phyloP scores from a whole-genome alignment of 73 alveolate species.

The Paramecium primaurelia region DNA sequence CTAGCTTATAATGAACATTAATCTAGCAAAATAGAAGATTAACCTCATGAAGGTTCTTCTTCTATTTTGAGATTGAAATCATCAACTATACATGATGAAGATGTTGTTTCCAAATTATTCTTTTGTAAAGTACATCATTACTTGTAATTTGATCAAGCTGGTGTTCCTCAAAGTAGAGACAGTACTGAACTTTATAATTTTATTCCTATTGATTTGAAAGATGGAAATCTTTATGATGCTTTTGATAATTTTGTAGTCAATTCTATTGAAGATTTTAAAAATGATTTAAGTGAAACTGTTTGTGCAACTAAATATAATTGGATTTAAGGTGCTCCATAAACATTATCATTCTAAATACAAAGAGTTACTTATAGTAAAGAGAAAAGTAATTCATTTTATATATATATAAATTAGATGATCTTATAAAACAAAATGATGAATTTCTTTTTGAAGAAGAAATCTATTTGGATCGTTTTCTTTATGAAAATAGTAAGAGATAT shows the following conservation, averaged over 20 bases:
- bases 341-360: conserved; percentile 67
- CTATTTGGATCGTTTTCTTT: conserved; percentile 74
- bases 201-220: conserved; percentile 64
- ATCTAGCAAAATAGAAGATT: neutral
- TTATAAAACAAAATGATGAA: conserved; percentile 62
- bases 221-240: conserved; percentile 71
- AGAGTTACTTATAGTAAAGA: conserved; percentile 68
- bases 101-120: neutral
- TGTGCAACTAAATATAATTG: conserved; percentile 65
- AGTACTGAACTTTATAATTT: conserved; percentile 63
- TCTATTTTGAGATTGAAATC: conserved; percentile 12
- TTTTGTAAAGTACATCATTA: neutral
- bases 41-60: neutral
- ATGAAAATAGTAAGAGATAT: conserved; percentile 60
- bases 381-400: neutral
- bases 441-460: conserved; percentile 74
- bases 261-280: conserved; percentile 66
- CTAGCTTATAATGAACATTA: conserved; percentile 3
- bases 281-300: conserved; percentile 50
- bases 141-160: neutral
- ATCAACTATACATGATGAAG: neutral
- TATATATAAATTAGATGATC: neutral
- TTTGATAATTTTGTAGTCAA: conserved; percentile 65
- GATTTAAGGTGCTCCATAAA: conserved; percentile 67
- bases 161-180: neutral